Conservation (phyloP, 768 basidiomycete species). For the Phanerodontia chrysosporium region DNA sequence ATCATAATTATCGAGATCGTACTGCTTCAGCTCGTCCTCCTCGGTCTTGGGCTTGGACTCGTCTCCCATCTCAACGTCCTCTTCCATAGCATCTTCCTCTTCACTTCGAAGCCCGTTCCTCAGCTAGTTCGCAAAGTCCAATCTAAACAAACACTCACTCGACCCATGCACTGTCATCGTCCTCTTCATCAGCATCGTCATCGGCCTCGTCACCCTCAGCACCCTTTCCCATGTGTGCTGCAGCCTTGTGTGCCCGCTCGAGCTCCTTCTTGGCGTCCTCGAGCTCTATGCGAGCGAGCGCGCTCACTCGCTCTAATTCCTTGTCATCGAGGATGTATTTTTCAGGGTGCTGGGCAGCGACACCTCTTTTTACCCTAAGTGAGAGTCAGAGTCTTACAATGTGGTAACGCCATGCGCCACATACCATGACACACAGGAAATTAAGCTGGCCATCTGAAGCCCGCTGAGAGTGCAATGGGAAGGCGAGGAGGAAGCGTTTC, state of each 20-base stretch:
- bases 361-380: constrained; percentile 74
- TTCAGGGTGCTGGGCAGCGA: constrained; percentile 65
- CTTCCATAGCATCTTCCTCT: constrained; percentile 61
- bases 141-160: constrained; percentile 60
- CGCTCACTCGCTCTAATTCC: constrained; percentile 86
- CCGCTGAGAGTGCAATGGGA: neutral
- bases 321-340: constrained; percentile 89
- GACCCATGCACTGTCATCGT: constrained; percentile 64
- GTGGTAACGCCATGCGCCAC: neutral
- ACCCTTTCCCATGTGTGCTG: constrained; percentile 63
- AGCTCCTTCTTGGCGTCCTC: constrained; percentile 88
- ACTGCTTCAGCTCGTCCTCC: constrained; percentile 73
- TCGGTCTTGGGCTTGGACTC: constrained; percentile 30
- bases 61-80: constrained; percentile 37
- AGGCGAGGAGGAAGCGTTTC: neutral
- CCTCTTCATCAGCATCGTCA: constrained; percentile 44
- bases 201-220: constrained; percentile 65
- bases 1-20: constrained; percentile 91
- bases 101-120: constrained; percentile 33
- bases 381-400: constrained; percentile 1
- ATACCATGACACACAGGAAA: constrained; percentile 11
- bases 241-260: constrained; percentile 74
- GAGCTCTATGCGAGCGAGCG: constrained; percentile 80
- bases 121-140: constrained; percentile 25
- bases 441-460: constrained; percentile 12